Conservation (phyloP, 495 filamentous ascomycete species). For the Aspergillus taichungensis region DNA sequence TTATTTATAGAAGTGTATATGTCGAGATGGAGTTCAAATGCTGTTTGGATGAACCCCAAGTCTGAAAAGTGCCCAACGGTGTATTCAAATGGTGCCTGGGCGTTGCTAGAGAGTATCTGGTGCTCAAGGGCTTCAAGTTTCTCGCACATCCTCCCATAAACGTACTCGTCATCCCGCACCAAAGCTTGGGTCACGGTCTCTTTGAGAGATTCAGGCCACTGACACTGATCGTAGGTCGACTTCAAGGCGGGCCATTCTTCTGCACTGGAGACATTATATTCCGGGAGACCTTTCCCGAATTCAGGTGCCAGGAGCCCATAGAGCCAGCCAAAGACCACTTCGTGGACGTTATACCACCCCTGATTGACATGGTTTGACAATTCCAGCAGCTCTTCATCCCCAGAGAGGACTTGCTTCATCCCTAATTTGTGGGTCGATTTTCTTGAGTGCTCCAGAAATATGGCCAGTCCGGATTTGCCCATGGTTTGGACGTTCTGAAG, state of each 20-base stretch:
- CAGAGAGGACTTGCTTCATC: conserved; percentile 44
- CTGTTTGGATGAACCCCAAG: conserved; percentile 59
- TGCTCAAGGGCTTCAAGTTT: conserved; percentile 30
- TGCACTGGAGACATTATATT: conserved; percentile 6
- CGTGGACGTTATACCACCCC: conserved; percentile 49
- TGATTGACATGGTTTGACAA: conserved; percentile 49
- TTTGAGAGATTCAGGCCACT: conserved; percentile 71
- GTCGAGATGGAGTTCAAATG: conserved; percentile 87
- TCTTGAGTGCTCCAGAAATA: conserved; percentile 74
- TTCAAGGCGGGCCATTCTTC: conserved; percentile 21
- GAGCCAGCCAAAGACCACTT: conserved; percentile 59
- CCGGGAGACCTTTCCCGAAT: conserved; percentile 15
- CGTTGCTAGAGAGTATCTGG: conserved; percentile 19
- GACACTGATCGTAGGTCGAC: conserved; percentile 50
- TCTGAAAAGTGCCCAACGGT: conserved; percentile 15
- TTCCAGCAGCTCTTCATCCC: conserved; percentile 43
- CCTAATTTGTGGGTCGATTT: conserved; percentile 44
- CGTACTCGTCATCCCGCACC: conserved; percentile 56
- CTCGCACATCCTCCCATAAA: conserved; percentile 46
- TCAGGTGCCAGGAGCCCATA: conserved; percentile 44
- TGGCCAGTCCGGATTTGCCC: conserved; percentile 53
- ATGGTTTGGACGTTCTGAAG: conserved; percentile 35
- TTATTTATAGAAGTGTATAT: conserved; percentile 69
- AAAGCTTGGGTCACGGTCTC: conserved; percentile 59
- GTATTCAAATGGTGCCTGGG: conserved; percentile 19